phyloP scores from a whole-genome alignment of 441 rosid genomes.

The Sinapis alba region DNA sequence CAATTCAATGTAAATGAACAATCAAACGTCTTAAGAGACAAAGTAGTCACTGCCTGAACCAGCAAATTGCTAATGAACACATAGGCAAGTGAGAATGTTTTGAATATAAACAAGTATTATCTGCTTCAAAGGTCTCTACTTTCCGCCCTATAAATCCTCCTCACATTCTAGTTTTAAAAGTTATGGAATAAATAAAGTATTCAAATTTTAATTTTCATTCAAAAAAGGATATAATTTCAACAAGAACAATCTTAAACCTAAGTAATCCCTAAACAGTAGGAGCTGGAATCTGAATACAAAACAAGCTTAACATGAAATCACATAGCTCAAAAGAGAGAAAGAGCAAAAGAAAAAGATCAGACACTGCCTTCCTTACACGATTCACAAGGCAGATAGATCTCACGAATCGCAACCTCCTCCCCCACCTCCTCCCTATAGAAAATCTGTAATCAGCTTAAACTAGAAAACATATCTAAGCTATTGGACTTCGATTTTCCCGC shows the following conservation, averaged over 20 bases:
- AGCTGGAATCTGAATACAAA: background rate
- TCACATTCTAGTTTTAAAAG: too few relatives aligned
- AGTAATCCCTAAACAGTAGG: background rate
- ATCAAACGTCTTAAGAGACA: background rate
- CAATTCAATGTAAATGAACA: background rate
- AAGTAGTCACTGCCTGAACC: background rate
- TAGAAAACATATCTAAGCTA: background rate
- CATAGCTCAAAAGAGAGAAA: background rate
- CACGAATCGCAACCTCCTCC: background rate
- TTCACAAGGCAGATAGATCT: constrained; percentile 12
- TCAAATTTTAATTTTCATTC: too few relatives aligned
- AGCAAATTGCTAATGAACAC: background rate
- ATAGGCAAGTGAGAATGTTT: background rate
- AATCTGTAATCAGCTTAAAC: constrained; percentile 11
- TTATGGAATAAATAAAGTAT: too few relatives aligned
- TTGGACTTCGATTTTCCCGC: constrained; percentile 11
- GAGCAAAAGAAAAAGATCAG: background rate
- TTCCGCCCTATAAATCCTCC: background rate
- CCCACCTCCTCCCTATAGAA: background rate
- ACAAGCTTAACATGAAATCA: constrained; percentile 1
- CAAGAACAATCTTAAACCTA: background rate
- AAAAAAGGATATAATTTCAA: too few relatives aligned
- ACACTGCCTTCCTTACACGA: background rate
- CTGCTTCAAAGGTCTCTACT: background rate
- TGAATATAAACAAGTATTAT: background rate